Conservation (phyloP, 257 asterid genomes). For the Cinchona pubescens region DNA sequence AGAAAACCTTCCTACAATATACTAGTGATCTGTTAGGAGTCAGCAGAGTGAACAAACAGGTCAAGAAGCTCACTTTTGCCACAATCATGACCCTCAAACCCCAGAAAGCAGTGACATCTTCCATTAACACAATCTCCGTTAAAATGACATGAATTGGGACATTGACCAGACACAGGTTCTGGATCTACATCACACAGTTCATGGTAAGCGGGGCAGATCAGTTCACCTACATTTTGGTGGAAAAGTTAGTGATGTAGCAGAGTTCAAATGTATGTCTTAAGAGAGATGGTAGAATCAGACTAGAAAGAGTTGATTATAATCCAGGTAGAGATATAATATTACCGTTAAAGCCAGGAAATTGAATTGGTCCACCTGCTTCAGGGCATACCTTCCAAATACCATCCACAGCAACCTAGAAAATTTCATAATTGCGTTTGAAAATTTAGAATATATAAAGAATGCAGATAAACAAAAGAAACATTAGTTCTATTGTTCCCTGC, state of each 20-base stretch:
- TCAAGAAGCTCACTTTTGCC: slow-evolving; percentile 42
- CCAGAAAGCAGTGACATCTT: slow-evolving; percentile 82
- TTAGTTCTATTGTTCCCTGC: neutral
- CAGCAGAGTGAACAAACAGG: neutral
- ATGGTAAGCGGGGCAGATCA: slow-evolving; percentile 88
- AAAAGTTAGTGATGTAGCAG: slow-evolving; percentile 1
- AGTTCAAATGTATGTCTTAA: neutral
- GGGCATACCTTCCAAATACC: slow-evolving; percentile 85
- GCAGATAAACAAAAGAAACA: neutral
- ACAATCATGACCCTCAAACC: slow-evolving; percentile 90
- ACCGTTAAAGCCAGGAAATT: slow-evolving; percentile 85
- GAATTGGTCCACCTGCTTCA: slow-evolving; percentile 75
- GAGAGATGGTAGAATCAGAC: neutral
- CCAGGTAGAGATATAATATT: slow-evolving; percentile 10
- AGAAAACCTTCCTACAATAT: slow-evolving; percentile 4
- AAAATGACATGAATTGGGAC: slow-evolving; percentile 76
- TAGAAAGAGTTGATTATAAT: neutral
- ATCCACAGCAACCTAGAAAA: slow-evolving; percentile 78
- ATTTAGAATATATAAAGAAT: neutral
- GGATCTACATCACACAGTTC: slow-evolving; percentile 78
- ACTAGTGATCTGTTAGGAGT: neutral
- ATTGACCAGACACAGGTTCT: slow-evolving; percentile 60
- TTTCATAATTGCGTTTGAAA: slow-evolving; percentile 4
- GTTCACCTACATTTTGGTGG: slow-evolving; percentile 55
- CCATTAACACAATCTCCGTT: slow-evolving; percentile 91